A percentile compares a stretch with the other conserved stretches of the same genome.
These are phyloP conservation scores for Actinomortierella ambigua DNA, from an alignment of 371 early-diverging fungal genomes.

Conservation along the genomic window DNA sequence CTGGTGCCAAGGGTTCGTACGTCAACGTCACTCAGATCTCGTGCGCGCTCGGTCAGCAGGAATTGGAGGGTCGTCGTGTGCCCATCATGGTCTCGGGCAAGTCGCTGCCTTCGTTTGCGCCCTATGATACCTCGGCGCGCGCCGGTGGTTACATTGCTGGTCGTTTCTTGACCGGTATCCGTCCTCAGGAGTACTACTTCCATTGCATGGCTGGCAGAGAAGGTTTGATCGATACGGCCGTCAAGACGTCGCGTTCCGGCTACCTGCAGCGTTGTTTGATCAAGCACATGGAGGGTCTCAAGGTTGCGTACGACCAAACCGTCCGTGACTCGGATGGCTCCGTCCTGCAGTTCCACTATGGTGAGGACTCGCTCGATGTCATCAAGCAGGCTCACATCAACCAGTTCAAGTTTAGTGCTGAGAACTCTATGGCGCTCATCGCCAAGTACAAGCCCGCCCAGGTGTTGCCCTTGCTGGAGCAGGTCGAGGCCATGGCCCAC, in stretches of 20 bases:
- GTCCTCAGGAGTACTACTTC: constrained; percentile 93
- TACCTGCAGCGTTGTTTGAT: constrained; percentile 99
- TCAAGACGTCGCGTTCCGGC: constrained; percentile 99
- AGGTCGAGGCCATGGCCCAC: constrained; percentile 77
- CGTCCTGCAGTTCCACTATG: constrained; percentile 98
- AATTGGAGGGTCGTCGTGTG: constrained; percentile 99
- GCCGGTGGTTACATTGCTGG: constrained; percentile 99
- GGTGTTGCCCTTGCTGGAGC: constrained; percentile 75
- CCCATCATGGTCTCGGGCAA: constrained; percentile 98
- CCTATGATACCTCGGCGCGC: constrained; percentile 87
- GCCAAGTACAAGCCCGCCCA: constrained; percentile 81
- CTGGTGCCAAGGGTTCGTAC: constrained; percentile 99
- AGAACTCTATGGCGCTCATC: constrained; percentile 85
- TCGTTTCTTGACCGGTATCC: constrained; percentile 99
- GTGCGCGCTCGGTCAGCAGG: constrained; percentile 99
- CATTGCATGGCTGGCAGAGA: constrained; percentile 99
- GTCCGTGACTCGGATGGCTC: constrained; percentile 96
- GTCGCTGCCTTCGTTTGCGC: constrained; percentile 95
- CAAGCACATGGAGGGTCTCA: constrained; percentile 98
- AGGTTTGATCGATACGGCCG: constrained; percentile 99
- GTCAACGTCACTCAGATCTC: constrained; percentile 99
- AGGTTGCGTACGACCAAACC: constrained; percentile 97
- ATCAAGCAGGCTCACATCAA: constrained; percentile 91
- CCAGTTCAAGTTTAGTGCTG: constrained; percentile 93
- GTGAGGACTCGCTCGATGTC: constrained; percentile 99